Evolutionary conservation across 345 rosid species (phyloP), one percentile per base, ranked within the genome.

Genomic region (Erysimum cheiranthoides): DNA sequence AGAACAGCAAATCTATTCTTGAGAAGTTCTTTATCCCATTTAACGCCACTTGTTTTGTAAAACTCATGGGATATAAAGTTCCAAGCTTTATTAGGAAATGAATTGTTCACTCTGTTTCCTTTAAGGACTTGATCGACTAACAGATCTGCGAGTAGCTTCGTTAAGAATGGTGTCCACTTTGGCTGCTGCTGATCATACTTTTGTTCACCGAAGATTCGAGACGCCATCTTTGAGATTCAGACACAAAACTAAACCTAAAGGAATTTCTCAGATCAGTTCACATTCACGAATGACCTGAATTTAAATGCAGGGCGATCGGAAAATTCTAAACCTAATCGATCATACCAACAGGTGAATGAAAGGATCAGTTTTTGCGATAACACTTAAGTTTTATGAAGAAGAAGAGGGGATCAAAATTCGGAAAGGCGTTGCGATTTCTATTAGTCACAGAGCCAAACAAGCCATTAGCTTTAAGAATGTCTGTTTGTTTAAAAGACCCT

Each of bases 21-120:
- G 18, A 84, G 81, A 61, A 80, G 86, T 51, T 84, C 86, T 56
- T 36, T 79, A 42, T 81, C 86, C 86, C 86, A 87, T 66, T 45
- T 78, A 31, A 81, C 56, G 16, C 84, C 82, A 1, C 85, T 82
- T 68, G 77, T 73, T 38, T 57, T 74, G 70, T 42, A 43, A 73
- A 89, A 85, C 9, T 65, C 85, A 36, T 81, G 78, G 58, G 75
- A 69, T 61, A 84, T 79, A 47, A 36, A 56, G 63, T 58, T 79
- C 87, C 88, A 88, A 5, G 87, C 82, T 75, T 70, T 75, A 67
- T 71, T 82, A 52, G 56, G 62, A 30, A 88, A 81, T 10, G 84
- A 81, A 72, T 66, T 76, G 61, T 79, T 78, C 12, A 14, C 77
- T 54, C 75, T 83, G 53, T 85, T 85, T 73, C 87, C 87, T 79